phyloP scores from a whole-genome alignment of 306 rosid species.

The Corylus avellana region DNA sequence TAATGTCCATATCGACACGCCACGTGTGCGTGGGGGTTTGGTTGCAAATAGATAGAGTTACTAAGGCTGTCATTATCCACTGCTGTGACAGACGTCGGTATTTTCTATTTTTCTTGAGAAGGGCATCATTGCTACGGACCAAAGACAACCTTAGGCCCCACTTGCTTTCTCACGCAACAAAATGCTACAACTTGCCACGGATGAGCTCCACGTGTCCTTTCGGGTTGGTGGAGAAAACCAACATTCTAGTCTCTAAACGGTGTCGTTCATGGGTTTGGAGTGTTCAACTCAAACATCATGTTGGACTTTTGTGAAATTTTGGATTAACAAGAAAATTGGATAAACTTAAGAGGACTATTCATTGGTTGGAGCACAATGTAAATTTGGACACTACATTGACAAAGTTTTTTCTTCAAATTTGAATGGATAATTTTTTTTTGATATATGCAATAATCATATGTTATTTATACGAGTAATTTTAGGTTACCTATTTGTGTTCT shows the following conservation, averaged over 20 bases:
- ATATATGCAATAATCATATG: no score
- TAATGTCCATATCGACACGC: not conserved
- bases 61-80: slow-evolving; percentile 14
- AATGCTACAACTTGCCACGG: not conserved
- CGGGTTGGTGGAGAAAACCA: not conserved
- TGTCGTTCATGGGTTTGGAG: not conserved
- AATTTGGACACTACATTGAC: slow-evolving; percentile 1
- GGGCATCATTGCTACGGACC: not conserved
- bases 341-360: not conserved
- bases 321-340: not conserved
- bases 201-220: slow-evolving; percentile 15
- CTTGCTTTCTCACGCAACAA: not conserved
- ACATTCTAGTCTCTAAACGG: not conserved
- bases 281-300: not conserved
- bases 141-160: not conserved
- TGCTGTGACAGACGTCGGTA: slow-evolving; percentile 27
- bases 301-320: not conserved
- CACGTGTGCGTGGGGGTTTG: slow-evolving; percentile 5
- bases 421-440: no score
- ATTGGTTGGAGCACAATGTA: not conserved
- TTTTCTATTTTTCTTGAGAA: slow-evolving; percentile 1
- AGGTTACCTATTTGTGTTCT: no score
- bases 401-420: no score
- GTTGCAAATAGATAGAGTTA: slow-evolving; percentile 21
- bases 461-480: no score